These are phyloP conservation scores for Beauveria sp. DNA, from an alignment of 2,329 filamentous ascomycete species.

Conservation along the genomic window DNA sequence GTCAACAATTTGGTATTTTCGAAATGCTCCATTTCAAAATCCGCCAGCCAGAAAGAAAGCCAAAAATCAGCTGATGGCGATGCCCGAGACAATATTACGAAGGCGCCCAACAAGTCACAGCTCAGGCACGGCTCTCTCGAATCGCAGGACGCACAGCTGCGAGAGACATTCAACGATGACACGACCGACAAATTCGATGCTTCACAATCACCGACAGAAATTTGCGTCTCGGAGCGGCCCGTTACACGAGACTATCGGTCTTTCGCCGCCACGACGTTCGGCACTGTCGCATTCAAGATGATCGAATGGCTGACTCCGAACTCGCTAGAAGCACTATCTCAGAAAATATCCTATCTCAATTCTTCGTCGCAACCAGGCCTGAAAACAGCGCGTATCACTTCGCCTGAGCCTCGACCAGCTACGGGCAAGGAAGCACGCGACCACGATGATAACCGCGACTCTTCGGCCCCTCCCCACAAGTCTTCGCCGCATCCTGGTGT, in stretches of 20 bases:
- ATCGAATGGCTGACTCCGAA: slow-evolving; percentile 61
- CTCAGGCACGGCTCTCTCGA: neutral
- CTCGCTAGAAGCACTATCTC: slow-evolving; percentile 42
- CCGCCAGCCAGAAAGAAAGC: slow-evolving; percentile 38
- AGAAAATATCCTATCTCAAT: slow-evolving; percentile 20
- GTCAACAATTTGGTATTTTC: slow-evolving; percentile 40
- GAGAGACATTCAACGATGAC: neutral
- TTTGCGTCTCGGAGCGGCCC: slow-evolving; percentile 38
- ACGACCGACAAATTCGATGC: neutral
- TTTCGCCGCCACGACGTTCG: slow-evolving; percentile 56
- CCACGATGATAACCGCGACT: neutral
- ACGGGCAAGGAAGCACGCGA: neutral
- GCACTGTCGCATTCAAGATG: slow-evolving; percentile 61
- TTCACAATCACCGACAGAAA: slow-evolving; percentile 10
- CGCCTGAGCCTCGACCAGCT: neutral
- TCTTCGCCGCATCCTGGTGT: neutral
- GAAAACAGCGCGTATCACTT: neutral
- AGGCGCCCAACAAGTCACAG: neutral
- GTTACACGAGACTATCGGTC: slow-evolving; percentile 50
- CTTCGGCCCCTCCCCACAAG: neutral
- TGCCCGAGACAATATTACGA: neutral
- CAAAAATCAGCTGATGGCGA: slow-evolving; percentile 35
- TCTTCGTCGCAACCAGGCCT: neutral
- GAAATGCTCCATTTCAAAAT: slow-evolving; percentile 13
- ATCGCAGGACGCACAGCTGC: neutral